Evolutionary conservation across 257 asterid species (phyloP), one percentile per base, ranked within the genome.

Genomic region (Sherardia arvensis): DNA sequence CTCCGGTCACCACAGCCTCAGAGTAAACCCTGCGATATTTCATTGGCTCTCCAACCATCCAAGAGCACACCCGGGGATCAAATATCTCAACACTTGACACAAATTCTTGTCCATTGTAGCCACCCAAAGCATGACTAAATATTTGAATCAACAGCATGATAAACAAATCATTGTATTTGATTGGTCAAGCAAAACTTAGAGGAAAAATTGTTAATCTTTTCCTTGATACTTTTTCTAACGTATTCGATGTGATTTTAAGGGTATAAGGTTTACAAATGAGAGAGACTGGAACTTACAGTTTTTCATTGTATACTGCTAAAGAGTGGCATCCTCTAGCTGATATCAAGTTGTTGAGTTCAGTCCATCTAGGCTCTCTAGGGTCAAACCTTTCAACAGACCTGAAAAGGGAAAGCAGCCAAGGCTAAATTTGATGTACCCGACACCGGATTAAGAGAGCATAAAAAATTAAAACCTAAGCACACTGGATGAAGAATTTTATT

Each of bases 41-140:
- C 94, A 90, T 87, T 1, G 90, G 64, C 33, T 78, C 83, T 32
- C 57, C 84, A 71, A 63, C 62, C 71, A 64, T 75, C 97, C 95
- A 90, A 8, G 71, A 77, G 69, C 84, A 85, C 57, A 65, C 48
- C 25, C 91, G 87, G n/a, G 95, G 90, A 61, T 90, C 94, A 62
- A 75, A 75, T 55, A 85, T 81, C 79, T 87, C 95, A 56, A 81
- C 83, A 15, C 71, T 80, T 40, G 91, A 59, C 47, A 81, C 22
- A n/a, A 4, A 18, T 18, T 49, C 7, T 7, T 49, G 83, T 69
- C 66, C 72, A 72, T 87, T 73, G 61, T 62, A 85, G 36, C 97
- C 97, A 28, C 96, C 97, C 68, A 90, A 11, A 17, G 92, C 85
- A 71, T 79, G 84, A 66, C 95, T 90, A 79, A n/a, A n/a, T n/a